Conservation (phyloP, 768 basidiomycete species). For the Rhodotorula paludigena region DNA sequence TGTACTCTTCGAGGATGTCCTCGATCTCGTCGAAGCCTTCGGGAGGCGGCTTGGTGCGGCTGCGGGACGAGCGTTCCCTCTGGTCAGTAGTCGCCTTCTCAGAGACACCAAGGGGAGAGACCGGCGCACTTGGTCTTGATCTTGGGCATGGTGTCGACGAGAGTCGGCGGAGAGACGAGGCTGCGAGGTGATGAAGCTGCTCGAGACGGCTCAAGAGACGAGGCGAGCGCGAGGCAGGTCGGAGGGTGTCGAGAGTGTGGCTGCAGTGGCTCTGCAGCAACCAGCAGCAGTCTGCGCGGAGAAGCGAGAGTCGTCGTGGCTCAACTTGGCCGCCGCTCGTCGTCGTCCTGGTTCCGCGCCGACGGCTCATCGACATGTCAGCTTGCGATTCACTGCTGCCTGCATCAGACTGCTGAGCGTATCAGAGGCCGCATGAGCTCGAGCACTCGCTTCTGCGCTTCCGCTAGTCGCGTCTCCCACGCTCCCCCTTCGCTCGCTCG, state of each 20-base stretch:
- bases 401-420: too few relatives aligned
- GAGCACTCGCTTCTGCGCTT: too few relatives aligned
- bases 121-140: slow-evolving; percentile 32
- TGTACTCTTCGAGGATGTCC: slow-evolving; percentile 94
- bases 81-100: neutral
- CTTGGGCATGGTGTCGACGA: slow-evolving; percentile 27
- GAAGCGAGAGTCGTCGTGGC: too few relatives aligned
- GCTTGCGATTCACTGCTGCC: too few relatives aligned
- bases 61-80: neutral
- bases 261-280: neutral
- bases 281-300: too few relatives aligned
- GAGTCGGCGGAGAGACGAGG: neutral
- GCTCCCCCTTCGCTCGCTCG: too few relatives aligned
- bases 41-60: slow-evolving; percentile 83
- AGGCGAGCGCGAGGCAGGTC: neutral
- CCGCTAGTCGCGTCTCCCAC: too few relatives aligned
- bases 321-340: too few relatives aligned
- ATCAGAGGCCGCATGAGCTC: too few relatives aligned
- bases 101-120: neutral
- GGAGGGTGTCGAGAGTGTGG: neutral
- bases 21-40: slow-evolving; percentile 80
- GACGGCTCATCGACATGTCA: too few relatives aligned
- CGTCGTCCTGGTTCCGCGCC: too few relatives aligned
- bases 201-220: neutral
- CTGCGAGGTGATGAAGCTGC: neutral